A percentile compares a stretch with the other conserved stretches of the same genome.
Evolutionary conservation across 306 rosid species (phyloP).

Genomic region (Prunus mongolica): DNA sequence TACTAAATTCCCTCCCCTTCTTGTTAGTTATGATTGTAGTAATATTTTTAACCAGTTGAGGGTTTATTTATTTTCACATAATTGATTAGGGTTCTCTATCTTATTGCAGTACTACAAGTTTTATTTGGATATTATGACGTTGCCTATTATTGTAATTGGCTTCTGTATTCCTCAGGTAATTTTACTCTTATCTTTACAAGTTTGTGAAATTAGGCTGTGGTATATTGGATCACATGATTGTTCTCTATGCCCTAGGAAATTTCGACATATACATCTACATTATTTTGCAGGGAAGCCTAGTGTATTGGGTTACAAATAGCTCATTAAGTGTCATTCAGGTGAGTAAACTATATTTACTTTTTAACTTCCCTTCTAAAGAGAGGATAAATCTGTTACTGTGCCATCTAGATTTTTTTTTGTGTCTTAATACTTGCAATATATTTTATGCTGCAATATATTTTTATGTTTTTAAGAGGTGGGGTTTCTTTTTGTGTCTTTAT

Average conservation of each 20-base stretch:
- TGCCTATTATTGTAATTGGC: constrained; percentile 44
- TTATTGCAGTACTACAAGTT: constrained; percentile 65
- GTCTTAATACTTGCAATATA: not conserved
- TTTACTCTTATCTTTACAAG: constrained; percentile 7
- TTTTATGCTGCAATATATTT: not conserved
- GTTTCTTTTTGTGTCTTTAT: not conserved
- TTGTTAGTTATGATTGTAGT: not conserved
- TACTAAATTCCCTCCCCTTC: not conserved
- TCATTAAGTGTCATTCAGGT: constrained; percentile 69
- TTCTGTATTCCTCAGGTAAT: constrained; percentile 84
- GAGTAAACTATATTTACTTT: constrained; percentile 7
- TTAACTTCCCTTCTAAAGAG: not conserved
- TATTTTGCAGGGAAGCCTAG: constrained; percentile 79
- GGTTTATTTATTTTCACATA: not conserved
- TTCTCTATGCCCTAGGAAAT: not conserved
- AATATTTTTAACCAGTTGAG: not conserved
- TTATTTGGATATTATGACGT: constrained; percentile 57
- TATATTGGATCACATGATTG: constrained; percentile 11
- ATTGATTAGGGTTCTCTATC: constrained; percentile 25
- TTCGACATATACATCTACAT: not conserved
- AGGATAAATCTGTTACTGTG: not conserved
- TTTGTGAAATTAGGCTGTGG: constrained; percentile 12
- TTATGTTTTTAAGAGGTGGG: not conserved
- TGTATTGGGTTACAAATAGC: constrained; percentile 86
- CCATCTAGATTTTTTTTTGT: not conserved